Percentiles rank a stretch among this genome's conserved stretches.
phyloP scores from a whole-genome alignment of 1,139 yeast genomes.

The Blastobotrys indianensis region DNA sequence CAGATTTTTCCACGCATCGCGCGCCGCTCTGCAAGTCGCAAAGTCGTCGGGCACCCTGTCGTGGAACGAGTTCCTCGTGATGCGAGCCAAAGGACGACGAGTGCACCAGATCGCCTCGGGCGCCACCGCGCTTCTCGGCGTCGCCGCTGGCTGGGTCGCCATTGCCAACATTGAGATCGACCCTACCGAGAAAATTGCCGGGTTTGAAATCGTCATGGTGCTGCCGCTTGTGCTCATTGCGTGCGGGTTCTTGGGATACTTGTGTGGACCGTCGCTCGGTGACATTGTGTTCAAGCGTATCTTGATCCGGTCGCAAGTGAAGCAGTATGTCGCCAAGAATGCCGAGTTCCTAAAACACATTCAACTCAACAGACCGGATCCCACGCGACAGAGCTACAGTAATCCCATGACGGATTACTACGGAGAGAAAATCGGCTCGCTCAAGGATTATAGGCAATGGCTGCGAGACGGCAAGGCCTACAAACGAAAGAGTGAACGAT shows the following conservation, averaged over 20 bases:
- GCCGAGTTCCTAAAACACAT: slow-evolving; percentile 68
- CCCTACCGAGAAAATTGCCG: slow-evolving; percentile 74
- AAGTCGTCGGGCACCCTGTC: slow-evolving; percentile 20
- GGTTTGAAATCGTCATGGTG: slow-evolving; percentile 81
- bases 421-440: slow-evolving; percentile 88
- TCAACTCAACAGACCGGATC: slow-evolving; percentile 78
- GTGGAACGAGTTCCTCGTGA: slow-evolving; percentile 75
- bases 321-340: slow-evolving; percentile 47
- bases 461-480: slow-evolving; percentile 90
- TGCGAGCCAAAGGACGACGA: slow-evolving; percentile 70
- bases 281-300: slow-evolving; percentile 55
- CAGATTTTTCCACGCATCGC: not conserved
- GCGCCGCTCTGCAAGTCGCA: not conserved
- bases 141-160: slow-evolving; percentile 66
- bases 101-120: slow-evolving; percentile 63
- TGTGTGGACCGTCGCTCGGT: slow-evolving; percentile 82
- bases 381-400: slow-evolving; percentile 83
- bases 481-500: slow-evolving; percentile 77
- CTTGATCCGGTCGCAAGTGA: slow-evolving; percentile 43
- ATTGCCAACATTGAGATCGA: slow-evolving; percentile 78
- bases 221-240: slow-evolving; percentile 45
- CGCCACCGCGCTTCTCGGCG: slow-evolving; percentile 62
- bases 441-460: slow-evolving; percentile 90
- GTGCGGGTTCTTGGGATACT: slow-evolving; percentile 75
- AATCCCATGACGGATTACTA: slow-evolving; percentile 98